A percentile compares a stretch with the other conserved stretches of the same genome.
Evolutionary conservation across 1,284 basidiomycete genomes (phyloP).

Genomic region (Tilletia setariae): DNA sequence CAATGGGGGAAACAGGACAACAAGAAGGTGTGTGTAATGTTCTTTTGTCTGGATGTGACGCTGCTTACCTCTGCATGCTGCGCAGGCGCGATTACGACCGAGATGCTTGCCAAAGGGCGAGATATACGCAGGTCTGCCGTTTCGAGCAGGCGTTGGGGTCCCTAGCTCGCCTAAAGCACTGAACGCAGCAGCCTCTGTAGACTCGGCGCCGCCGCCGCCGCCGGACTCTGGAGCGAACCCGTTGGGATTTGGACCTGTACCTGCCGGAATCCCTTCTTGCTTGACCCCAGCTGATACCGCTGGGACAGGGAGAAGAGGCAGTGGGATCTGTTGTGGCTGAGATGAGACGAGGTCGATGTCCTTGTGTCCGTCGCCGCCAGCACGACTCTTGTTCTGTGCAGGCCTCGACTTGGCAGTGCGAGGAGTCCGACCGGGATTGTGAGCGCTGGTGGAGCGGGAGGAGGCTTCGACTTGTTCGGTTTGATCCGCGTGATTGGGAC

Average conservation of each 20-base stretch:
- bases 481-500: slow-evolving; percentile 4
- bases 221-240: not conserved
- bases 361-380: not conserved
- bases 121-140: slow-evolving; percentile 11
- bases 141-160: not conserved
- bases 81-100: slow-evolving; percentile 43
- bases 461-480: not conserved
- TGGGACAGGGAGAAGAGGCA: not conserved
- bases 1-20: no score
- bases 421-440: not conserved
- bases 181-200: not conserved
- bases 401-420: not conserved
- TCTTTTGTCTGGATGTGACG: no score
- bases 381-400: not conserved
- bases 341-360: no score
- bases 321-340: no score
- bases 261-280: no score
- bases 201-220: not conserved
- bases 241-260: no score
- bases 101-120: slow-evolving; percentile 42
- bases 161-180: not conserved
- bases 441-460: not conserved
- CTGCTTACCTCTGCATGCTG: slow-evolving; percentile 30
- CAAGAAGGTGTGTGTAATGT: not conserved
- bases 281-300: no score